phyloP scores from a whole-genome alignment of 1,284 basidiomycete species.

The Heterobasidion irregulare region DNA sequence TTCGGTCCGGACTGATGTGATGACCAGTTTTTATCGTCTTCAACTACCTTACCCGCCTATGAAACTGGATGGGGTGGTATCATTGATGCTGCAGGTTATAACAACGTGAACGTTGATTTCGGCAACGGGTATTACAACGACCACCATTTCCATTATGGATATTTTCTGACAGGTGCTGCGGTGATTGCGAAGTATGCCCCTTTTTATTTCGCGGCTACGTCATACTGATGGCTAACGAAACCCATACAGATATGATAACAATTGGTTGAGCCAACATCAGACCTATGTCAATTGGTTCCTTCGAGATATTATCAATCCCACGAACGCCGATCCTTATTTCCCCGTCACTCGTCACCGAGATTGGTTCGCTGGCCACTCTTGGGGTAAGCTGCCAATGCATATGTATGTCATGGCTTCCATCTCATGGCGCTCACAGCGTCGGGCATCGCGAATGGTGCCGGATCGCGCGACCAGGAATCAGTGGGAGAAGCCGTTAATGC shows the following conservation, averaged over 20 bases:
- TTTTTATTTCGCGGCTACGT: neutral
- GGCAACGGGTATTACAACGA: slow-evolving; percentile 28
- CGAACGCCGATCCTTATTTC: slow-evolving; percentile 21
- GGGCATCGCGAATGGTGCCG: slow-evolving; percentile 25
- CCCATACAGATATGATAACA: slow-evolving; percentile 14
- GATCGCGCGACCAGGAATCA: slow-evolving; percentile 26
- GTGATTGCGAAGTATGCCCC: slow-evolving; percentile 20
- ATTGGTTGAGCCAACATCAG: slow-evolving; percentile 18
- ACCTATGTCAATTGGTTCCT: slow-evolving; percentile 19
- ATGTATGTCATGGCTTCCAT: neutral
- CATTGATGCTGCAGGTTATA: slow-evolving; percentile 22
- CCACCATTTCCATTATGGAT: slow-evolving; percentile 28
- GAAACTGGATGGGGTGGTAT: slow-evolving; percentile 29
- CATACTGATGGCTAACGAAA: neutral
- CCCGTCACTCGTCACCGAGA: slow-evolving; percentile 23
- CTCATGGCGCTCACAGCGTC: slow-evolving; percentile 15
- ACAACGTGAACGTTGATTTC: slow-evolving; percentile 22
- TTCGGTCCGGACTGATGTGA: neutral
- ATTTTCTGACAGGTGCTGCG: slow-evolving; percentile 23
- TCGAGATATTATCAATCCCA: slow-evolving; percentile 24
- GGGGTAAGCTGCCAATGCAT: slow-evolving; percentile 16
- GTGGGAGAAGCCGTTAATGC: slow-evolving; percentile 25
- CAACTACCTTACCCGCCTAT: slow-evolving; percentile 20
- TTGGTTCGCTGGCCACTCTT: slow-evolving; percentile 28
- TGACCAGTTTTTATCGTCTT: slow-evolving; percentile 18